Percentiles rank a stretch among this genome's conserved stretches.
phyloP scores from a whole-genome alignment of 257 asterid genomes.

The Przewalskia tangutica region DNA sequence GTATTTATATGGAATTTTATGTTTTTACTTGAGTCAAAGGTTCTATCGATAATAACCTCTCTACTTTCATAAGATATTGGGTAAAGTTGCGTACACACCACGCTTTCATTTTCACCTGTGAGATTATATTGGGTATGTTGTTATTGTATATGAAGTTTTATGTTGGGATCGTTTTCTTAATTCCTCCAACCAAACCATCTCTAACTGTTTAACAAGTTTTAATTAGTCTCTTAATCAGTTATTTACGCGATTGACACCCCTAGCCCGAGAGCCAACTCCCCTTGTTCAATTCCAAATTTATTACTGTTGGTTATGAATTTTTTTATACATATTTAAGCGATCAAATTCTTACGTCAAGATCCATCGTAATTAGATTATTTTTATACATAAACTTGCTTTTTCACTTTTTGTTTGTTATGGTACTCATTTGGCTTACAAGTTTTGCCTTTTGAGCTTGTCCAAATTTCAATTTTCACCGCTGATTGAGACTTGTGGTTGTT shows the following conservation, averaged over 20 bases:
- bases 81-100: too few species aligned
- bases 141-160: too few species aligned
- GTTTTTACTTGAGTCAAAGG: rapidly evolving
- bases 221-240: not conserved
- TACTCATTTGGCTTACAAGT: not conserved
- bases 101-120: too few species aligned
- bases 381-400: too few species aligned
- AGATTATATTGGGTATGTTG: too few species aligned
- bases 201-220: not conserved
- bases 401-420: too few species aligned
- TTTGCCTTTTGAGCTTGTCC: not conserved
- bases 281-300: not conserved
- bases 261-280: not conserved
- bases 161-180: not conserved
- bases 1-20: too few species aligned
- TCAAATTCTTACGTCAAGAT: too few species aligned
- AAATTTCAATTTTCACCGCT: not conserved
- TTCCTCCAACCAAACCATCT: not conserved
- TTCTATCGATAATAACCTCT: too few species aligned
- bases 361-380: too few species aligned
- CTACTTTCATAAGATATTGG: too few species aligned
- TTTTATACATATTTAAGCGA: not conserved
- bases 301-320: not conserved
- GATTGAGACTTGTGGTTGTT: not conserved
- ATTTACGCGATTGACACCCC: not conserved